phyloP scores from a whole-genome alignment of 352 stramenopile genomes.

The Pythium monospermum region DNA sequence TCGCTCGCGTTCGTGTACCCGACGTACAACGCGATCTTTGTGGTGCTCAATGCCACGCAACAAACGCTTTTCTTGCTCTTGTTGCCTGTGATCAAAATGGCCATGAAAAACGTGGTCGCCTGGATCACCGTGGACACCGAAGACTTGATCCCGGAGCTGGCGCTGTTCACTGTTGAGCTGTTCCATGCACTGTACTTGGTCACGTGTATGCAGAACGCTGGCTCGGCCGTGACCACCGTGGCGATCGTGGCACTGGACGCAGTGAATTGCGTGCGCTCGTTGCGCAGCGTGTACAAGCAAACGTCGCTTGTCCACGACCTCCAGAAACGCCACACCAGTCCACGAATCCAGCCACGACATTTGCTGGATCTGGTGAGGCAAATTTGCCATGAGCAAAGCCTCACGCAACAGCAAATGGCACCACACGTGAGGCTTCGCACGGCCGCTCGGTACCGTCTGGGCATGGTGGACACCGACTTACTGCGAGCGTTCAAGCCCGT shows the following conservation, averaged over 20 bases:
- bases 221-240: not conserved
- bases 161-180: conserved; percentile 3
- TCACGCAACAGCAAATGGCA: not conserved
- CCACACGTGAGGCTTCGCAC: not conserved
- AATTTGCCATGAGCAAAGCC: not conserved
- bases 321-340: not conserved
- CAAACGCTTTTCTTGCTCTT: not conserved
- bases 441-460: not conserved
- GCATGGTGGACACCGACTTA: not conserved
- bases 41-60: not conserved
- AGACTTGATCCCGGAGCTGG: not conserved
- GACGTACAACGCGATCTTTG: conserved; percentile 4
- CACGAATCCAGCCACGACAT: not conserved
- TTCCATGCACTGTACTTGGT: conserved; percentile 9
- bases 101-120: conserved; percentile 3
- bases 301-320: conserved; percentile 2
- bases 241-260: not conserved
- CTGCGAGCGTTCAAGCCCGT: not conserved
- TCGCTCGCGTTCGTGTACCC: conserved; percentile 6
- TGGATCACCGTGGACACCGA: not conserved
- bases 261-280: not conserved
- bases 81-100: conserved; percentile 3
- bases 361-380: not conserved
- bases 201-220: conserved; percentile 7
- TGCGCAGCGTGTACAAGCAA: not conserved